Evolutionary conservation across 495 filamentous ascomycete species (phyloP), one percentile per base, ranked within the genome.

Genomic region (Parachaetomium inaequale): DNA sequence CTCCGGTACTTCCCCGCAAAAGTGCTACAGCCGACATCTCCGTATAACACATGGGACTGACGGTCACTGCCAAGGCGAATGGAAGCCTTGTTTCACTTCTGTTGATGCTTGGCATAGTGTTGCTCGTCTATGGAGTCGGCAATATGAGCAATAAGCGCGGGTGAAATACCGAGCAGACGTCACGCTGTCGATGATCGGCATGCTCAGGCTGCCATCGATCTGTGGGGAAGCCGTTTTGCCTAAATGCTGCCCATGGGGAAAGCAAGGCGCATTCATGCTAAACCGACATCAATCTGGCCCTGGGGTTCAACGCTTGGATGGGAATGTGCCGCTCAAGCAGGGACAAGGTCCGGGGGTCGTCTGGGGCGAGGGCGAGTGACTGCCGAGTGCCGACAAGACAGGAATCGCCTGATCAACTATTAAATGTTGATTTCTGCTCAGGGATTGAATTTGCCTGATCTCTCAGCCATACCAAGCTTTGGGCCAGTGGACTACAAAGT

Each of bases 201-300:
- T 26, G 21, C 31, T 6, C 28, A 7, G 6, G 3, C 51, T 19
- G 40, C n/a, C 49, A 40, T 31, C n/a, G 42, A 62, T 62, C 42
- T 55, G 50, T 62, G 50, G 59, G 59, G 59, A 49, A 56, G 31
- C 7, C 2, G 5, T 62, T 62, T 62, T 62, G 59, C 59, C 59
- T 62, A 55, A 62, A 62, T 62, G 29, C 42, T 29, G 6, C 31
- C 31, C 42, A 55, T 19, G 40, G 40, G 59, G 43, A 38, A 46
- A 36, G 25, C n/a, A 36, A 40, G 12, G 31, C 17, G 23, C 10
- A 62, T 62, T 62, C 59, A 62, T 62, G 59, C 59, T 62, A 62
- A 62, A 62, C 28, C 36, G 26, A 56, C 29, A 21, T 19, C 52
- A 62, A 62, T 62, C 51, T 62, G n/a, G n/a, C n/a, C n/a, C n/a